Conservation (phyloP, 2,329 filamentous ascomycete species). For the Xylariaceae sp. region DNA sequence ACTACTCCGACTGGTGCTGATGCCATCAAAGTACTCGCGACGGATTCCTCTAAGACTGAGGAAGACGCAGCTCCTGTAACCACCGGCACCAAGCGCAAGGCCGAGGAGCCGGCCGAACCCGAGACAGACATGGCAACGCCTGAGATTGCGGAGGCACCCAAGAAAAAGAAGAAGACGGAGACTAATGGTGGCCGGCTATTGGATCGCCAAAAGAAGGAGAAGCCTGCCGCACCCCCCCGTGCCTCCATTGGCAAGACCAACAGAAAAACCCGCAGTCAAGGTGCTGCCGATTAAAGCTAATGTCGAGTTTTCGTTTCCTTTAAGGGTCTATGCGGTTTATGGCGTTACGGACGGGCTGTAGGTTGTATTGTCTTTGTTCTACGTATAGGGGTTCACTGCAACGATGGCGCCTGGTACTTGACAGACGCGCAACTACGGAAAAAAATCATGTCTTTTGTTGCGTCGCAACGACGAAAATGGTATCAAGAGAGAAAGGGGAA, state of each 20-base stretch:
- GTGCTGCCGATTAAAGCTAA: constrained; percentile 10
- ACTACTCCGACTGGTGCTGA: constrained; percentile 6
- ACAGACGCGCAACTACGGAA: neutral
- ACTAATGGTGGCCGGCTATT: constrained; percentile 34
- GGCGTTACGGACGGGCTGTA: neutral
- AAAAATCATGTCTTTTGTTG: neutral
- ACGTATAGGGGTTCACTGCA: constrained; percentile 1
- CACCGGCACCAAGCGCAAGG: constrained; percentile 29
- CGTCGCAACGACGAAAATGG: neutral
- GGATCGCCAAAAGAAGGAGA: constrained; percentile 35
- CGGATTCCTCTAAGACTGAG: constrained; percentile 11
- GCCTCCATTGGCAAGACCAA: constrained; percentile 33
- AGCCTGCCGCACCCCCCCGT: constrained; percentile 21
- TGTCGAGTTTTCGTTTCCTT: neutral
- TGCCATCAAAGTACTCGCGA: constrained; percentile 5
- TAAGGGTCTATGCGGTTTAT: neutral
- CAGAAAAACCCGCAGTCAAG: constrained; percentile 38
- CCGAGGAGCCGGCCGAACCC: constrained; percentile 13
- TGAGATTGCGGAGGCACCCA: constrained; percentile 26
- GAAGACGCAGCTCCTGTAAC: constrained; percentile 13
- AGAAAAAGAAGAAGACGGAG: constrained; percentile 44
- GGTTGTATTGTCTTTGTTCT: neutral
- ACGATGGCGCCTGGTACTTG: neutral
- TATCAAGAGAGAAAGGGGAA: neutral
- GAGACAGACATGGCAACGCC: constrained; percentile 14